Evolutionary conservation across 345 rosid genomes (phyloP), one percentile per base, ranked within the genome.

Genomic region (Gossypium bickii): DNA sequence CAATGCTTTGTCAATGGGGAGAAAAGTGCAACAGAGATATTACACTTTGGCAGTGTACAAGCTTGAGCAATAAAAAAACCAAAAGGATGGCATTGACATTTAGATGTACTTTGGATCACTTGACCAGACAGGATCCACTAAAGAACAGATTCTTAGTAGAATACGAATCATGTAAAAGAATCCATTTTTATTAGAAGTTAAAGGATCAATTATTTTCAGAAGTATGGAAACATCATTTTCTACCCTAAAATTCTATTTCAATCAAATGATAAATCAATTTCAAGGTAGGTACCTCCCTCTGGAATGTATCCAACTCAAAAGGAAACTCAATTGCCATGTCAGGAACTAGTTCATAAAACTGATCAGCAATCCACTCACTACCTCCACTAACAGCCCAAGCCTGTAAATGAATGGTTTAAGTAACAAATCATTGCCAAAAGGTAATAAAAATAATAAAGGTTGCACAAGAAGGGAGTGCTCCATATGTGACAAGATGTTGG

Each of bases 291-390:
- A 92, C 98, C 98, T 92, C 93, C 83, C 91, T 92, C 78, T 94
- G 98, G 83, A 94, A 94, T 76, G 79, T 81, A 85, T 94, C 98
- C 85, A 94, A 83, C 71, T 92, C 91, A 79, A 92, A 94, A 72
- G 98, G 95, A 83, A 91, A 94, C 79, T 89, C 88, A 73, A 92
- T 88, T 20, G 98, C 98, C 88, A 85, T 83, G 79, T 94, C 96
- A 72, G 98, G 97, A 82, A 94, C 92, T 70, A 94, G 93, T 76
- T 94, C 90, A 76, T 83, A 12, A 80, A 94, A 92, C 77, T 72
- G 86, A 75, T 89, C 87, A 6, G 90, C 90, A 82, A 94, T 94
- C 84, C 83, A 84, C 82, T 87, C 90, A 83, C 79, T 78, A 77
- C 84, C 83, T 83, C 87, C 95, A 80, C 75, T 78, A 70, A 87